Conservation (phyloP, 176 grass and related monocot species). For the Avena sativa region DNA sequence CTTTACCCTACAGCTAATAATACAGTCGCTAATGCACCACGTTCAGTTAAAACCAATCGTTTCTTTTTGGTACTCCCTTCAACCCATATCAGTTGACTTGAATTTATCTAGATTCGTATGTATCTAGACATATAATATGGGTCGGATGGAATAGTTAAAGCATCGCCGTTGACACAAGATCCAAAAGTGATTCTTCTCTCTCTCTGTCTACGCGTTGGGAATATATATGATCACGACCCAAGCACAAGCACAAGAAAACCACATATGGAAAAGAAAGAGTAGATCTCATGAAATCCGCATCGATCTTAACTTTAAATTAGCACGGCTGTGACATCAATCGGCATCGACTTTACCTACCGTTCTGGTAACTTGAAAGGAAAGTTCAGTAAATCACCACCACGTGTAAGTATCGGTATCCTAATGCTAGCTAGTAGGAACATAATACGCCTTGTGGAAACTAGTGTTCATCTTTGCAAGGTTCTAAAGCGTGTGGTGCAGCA, state of each 20-base stretch:
- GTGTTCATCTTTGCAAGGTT: not conserved
- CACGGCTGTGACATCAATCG: slow-evolving; percentile 39
- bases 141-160: not conserved
- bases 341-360: slow-evolving; percentile 42
- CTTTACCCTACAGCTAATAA: not conserved
- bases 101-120: no score
- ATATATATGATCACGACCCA: slow-evolving; percentile 1
- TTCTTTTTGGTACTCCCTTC: not conserved
- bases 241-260: slow-evolving; percentile 7
- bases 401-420: not conserved
- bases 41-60: not conserved
- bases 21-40: not conserved
- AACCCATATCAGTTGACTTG: no score
- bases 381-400: slow-evolving; percentile 13
- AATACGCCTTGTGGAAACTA: not conserved
- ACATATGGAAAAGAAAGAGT: not conserved
- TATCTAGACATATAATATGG: no score
- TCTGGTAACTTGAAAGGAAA: not conserved
- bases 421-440: not conserved
- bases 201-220: slow-evolving; percentile 41
- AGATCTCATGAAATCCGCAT: slow-evolving; percentile 29
- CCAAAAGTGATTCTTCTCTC: slow-evolving; percentile 11
- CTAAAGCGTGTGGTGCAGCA: not conserved
- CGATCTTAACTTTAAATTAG: not conserved
- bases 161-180: not conserved